Evolutionary conservation across 768 basidiomycete species (phyloP).

Genomic region (Leucocoprinus birnbaumii): DNA sequence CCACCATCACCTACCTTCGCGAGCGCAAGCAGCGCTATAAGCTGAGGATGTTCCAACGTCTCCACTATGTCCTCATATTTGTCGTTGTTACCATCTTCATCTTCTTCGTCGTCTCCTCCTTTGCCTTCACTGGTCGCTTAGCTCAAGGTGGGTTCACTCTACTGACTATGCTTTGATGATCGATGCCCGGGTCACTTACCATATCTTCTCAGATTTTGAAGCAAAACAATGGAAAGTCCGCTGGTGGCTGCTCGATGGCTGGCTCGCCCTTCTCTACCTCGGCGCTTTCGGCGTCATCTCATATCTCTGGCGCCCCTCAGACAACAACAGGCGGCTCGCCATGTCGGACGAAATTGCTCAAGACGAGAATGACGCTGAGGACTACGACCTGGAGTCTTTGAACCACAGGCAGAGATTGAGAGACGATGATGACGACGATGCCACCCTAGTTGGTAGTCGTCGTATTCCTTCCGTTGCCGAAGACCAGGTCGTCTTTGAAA

Average conservation of each 20-base stretch:
- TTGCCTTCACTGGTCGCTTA: constrained; percentile 87
- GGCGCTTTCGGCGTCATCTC: constrained; percentile 76
- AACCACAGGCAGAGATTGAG: constrained; percentile 48
- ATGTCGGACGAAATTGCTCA: constrained; percentile 98
- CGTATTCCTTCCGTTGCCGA: constrained; percentile 48
- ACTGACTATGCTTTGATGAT: neutral
- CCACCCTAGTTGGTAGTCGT: constrained; percentile 65
- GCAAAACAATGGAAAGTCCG: constrained; percentile 86
- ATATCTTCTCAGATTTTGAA: constrained; percentile 66
- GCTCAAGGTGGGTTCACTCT: constrained; percentile 67
- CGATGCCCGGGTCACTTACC: neutral
- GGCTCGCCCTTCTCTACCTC: constrained; percentile 87
- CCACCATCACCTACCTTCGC: constrained; percentile 84
- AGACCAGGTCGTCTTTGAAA: constrained; percentile 85
- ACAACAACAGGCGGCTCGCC: constrained; percentile 85
- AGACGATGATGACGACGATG: constrained; percentile 67
- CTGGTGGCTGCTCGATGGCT: constrained; percentile 98
- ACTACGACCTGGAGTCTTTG: constrained; percentile 83
- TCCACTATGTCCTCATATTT: constrained; percentile 82
- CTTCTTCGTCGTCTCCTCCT: constrained; percentile 91
- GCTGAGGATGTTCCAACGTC: constrained; percentile 80
- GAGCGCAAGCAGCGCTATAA: constrained; percentile 87
- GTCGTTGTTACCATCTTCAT: constrained; percentile 79
- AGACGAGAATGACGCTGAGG: constrained; percentile 91
- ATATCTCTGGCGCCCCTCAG: constrained; percentile 93